Conservation (phyloP, 164 flowering plant species). For the grape (Vitis vinifera) region DNA sequence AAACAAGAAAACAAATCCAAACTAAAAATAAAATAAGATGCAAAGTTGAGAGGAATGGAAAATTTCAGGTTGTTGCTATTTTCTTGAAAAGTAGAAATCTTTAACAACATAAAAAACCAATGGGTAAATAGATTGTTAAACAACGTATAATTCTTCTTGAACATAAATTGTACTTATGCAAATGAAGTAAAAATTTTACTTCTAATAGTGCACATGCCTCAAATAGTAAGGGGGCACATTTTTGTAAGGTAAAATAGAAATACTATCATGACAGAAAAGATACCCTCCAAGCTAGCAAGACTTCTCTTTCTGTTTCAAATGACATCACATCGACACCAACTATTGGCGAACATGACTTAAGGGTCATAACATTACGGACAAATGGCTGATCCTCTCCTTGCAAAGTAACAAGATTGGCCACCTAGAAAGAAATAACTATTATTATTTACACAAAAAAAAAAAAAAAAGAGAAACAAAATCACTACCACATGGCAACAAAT, state of each 20-base stretch:
- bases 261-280: not conserved
- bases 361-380: slow-evolving; percentile 95
- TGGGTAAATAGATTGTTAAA: too few relatives aligned
- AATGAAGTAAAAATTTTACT: not conserved
- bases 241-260: not conserved
- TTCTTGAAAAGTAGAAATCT: too few relatives aligned
- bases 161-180: not conserved
- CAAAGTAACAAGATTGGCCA: slow-evolving; percentile 91
- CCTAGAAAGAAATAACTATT: slow-evolving; percentile 37
- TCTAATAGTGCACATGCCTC: not conserved
- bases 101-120: too few relatives aligned
- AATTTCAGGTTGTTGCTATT: too few relatives aligned
- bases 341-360: slow-evolving; percentile 89
- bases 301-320: slow-evolving; percentile 84
- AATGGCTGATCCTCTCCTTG: slow-evolving; percentile 90
- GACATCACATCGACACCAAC: slow-evolving; percentile 98
- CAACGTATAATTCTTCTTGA: not conserved
- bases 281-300: slow-evolving; percentile 98
- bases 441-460: slow-evolving; percentile 1
- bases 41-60: too few relatives aligned
- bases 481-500: not conserved
- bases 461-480: not conserved
- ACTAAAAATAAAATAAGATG: too few relatives aligned
- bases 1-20: too few relatives aligned
- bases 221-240: not conserved